These are phyloP conservation scores for Acanthochlamys bracteata DNA, from an alignment of 106 monocot genomes.

Conservation along the genomic window DNA sequence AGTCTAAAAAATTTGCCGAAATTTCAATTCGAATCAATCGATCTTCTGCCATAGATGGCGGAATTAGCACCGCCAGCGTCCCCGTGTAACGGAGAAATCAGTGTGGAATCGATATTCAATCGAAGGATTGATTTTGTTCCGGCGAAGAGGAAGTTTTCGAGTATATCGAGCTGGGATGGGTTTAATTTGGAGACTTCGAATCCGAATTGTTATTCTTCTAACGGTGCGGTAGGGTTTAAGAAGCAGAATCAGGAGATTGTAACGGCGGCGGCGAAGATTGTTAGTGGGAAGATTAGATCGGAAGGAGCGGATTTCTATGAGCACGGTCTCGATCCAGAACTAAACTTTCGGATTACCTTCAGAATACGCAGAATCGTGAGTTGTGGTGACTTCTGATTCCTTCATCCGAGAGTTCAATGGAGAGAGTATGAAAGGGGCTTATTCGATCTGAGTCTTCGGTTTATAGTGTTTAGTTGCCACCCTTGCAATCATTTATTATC, in stretches of 20 bases:
- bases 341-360: constrained; percentile 60
- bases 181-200: constrained; percentile 64
- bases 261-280: constrained; percentile 11
- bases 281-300: constrained; percentile 5
- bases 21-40: too few species aligned
- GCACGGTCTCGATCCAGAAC: constrained; percentile 64
- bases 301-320: constrained; percentile 31
- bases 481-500: too few species aligned
- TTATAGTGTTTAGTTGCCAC: too few species aligned
- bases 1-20: too few species aligned
- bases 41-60: too few species aligned
- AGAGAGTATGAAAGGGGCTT: too few species aligned
- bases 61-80: too few species aligned
- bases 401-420: too few species aligned
- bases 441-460: too few species aligned
- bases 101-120: constrained; percentile 27
- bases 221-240: not conserved
- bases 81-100: not conserved
- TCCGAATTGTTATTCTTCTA: constrained; percentile 14
- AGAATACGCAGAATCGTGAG: constrained; percentile 73
- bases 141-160: constrained; percentile 33
- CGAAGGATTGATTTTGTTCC: constrained; percentile 65
- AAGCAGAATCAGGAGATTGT: not conserved
- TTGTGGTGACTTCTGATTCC: constrained; percentile 3
- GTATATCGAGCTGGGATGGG: constrained; percentile 10